Percentiles rank a stretch among this genome's conserved stretches.
Conservation (phyloP, 768 basidiomycete genomes). For the Pleurotus cornucopiae region DNA sequence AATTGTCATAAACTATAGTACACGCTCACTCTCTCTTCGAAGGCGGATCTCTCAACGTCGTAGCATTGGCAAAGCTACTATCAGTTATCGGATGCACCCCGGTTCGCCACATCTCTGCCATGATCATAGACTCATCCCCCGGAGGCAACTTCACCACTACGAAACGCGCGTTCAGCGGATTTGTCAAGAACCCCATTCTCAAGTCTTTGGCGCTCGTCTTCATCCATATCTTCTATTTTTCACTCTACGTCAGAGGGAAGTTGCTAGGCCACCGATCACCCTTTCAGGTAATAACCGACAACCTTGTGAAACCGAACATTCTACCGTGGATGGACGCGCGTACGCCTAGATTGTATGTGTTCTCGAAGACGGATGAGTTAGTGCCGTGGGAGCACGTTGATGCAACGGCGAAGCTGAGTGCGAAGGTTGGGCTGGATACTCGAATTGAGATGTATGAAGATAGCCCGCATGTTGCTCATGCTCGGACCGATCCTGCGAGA, state of each 20-base stretch:
- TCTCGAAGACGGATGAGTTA: conserved; percentile 37
- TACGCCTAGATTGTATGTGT: conserved; percentile 42
- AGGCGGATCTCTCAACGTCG: conserved; percentile 39
- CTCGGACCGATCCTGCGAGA: conserved; percentile 32
- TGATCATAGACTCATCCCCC: conserved; percentile 45
- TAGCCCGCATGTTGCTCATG: conserved; percentile 43
- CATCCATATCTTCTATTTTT: conserved; percentile 24
- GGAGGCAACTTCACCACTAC: conserved; percentile 26
- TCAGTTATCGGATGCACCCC: conserved; percentile 10
- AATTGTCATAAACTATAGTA: too few relatives aligned
- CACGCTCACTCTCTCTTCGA: background rate
- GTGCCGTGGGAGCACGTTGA: conserved; percentile 33
- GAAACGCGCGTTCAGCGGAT: conserved; percentile 26
- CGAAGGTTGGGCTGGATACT: conserved; percentile 27
- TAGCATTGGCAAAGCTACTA: conserved; percentile 29
- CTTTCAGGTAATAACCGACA: conserved; percentile 22
- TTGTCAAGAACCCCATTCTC: conserved; percentile 26
- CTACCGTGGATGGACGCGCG: conserved; percentile 36
- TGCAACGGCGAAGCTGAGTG: conserved; percentile 28
- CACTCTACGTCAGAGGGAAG: conserved; percentile 14
- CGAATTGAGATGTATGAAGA: conserved; percentile 32
- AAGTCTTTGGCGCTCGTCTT: conserved; percentile 17
- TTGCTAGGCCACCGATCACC: conserved; percentile 20
- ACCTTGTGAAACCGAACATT: conserved; percentile 22
- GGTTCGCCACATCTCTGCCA: conserved; percentile 16